Base-by-base conservation (phyloP, 176 grass and related monocot species). In the Musa acuminata region DNA sequence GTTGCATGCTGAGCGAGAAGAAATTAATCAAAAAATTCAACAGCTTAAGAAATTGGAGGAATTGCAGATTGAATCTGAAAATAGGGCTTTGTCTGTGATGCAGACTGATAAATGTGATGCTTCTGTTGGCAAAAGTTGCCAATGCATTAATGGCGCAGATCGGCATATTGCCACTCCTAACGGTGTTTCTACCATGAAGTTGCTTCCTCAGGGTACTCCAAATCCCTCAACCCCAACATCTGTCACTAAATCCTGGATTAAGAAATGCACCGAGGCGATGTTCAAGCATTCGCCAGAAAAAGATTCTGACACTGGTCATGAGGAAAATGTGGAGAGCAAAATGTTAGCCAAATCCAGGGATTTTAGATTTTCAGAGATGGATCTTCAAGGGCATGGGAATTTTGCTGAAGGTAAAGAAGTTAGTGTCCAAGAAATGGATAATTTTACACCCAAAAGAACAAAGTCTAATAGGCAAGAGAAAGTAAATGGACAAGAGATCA, bases 211-310 rank as follows among this genome's bases (percentile, higher is more conserved):
- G 72, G 14, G 52, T 74, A 83, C 64, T 53, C 64, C 79, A 69
- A 75, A 85, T 73, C 72, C 76, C 70, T 85, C 88, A 63, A 72
- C 72, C 48, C 72, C 83, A 76, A 63, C 63, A 20, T 71, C 87
- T 25, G 80, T 82, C 76, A 87, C 90, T 64, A 64, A 94, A 73
- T 87, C 88, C 1, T 99, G 90, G 90, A 84, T 99, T 71, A 86
- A 83, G 53, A 91, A 82, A 89, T 99, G 84, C 59, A 80, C 84
- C 29, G 74, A 85, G 67, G 94, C 82, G 67, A 80, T 99, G 79
- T 99, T 94, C 65, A 91, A 89, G 62, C 75, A 71, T 19, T 91
- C 95, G 74, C 80, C 84, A 73, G 90, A 84, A 58, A 77, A 53
- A 57, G 53, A 67, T 53, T 11, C 19, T 82, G 72, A 81, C 80